These are phyloP conservation scores for Gliomastix tumulicola DNA, from an alignment of 2,329 filamentous ascomycete genomes.

Conservation along the genomic window DNA sequence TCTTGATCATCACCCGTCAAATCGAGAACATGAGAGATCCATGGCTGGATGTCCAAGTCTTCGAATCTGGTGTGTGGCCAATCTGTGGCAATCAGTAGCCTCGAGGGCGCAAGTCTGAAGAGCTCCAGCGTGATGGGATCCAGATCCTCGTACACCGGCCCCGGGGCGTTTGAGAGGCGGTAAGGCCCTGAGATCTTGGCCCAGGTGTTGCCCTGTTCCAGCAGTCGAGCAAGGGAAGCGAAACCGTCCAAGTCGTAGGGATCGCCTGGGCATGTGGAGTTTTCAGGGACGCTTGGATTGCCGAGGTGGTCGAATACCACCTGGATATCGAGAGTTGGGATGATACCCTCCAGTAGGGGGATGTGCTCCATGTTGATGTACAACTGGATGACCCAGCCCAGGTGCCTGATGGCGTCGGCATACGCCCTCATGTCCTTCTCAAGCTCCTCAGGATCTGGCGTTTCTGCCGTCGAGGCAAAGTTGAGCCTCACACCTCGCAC, in stretches of 20 bases:
- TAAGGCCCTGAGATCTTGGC: constrained; percentile 52
- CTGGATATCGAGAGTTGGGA: constrained; percentile 40
- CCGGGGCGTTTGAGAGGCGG: constrained; percentile 35
- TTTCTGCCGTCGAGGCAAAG: constrained; percentile 42
- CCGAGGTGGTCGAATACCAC: constrained; percentile 57
- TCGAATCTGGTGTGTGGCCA: constrained; percentile 57
- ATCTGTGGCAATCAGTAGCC: constrained; percentile 51
- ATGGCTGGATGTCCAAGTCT: constrained; percentile 44
- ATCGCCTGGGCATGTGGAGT: constrained; percentile 11
- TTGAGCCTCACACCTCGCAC: constrained; percentile 55
- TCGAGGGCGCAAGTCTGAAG: constrained; percentile 25
- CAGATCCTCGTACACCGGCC: constrained; percentile 23
- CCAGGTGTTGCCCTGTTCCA: constrained; percentile 37
- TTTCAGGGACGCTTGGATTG: constrained; percentile 24
- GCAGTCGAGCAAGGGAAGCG: constrained; percentile 34
- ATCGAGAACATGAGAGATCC: constrained; percentile 43
- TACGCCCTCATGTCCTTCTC: constrained; percentile 33
- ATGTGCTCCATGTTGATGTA: constrained; percentile 47
- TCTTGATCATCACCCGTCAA: constrained; percentile 39
- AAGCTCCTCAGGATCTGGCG: constrained; percentile 30
- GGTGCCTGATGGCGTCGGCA: constrained; percentile 38
- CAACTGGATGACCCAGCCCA: constrained; percentile 51
- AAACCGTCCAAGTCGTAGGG: constrained; percentile 43
- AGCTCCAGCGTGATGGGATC: constrained; percentile 39
- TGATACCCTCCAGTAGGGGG: constrained; percentile 36